Evolutionary conservation across 257 asterid species (phyloP).

Genomic region (Dorcoceras hygrometricum): DNA sequence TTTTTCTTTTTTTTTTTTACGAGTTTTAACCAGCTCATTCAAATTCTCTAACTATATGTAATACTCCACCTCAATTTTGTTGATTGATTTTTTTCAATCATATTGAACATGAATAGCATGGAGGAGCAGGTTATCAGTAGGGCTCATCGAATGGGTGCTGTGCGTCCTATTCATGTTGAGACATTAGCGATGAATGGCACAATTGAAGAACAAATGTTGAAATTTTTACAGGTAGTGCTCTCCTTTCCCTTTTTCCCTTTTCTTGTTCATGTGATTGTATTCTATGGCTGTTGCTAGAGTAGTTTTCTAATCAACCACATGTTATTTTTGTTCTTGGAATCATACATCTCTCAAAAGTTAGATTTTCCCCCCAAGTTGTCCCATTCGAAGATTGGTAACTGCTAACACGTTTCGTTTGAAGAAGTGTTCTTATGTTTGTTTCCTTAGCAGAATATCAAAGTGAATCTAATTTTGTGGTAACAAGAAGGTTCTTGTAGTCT

Average conservation of each 20-base stretch:
- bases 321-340: no score
- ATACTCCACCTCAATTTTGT: no score
- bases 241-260: slow-evolving; percentile 5
- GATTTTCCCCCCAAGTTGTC: neutral
- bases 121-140: slow-evolving; percentile 99
- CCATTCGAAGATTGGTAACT: neutral
- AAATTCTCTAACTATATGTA: neutral
- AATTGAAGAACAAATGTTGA: slow-evolving; percentile 93
- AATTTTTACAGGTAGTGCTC: slow-evolving; percentile 68
- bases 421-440: neutral
- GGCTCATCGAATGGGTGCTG: slow-evolving; percentile 99
- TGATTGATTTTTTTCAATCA: slow-evolving; percentile 27
- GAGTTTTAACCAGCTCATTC: no score
- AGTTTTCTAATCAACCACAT: neutral
- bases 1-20: no score
- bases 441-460: neutral
- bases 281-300: neutral
- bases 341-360: no score
- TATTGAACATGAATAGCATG: slow-evolving; percentile 58
- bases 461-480: neutral
- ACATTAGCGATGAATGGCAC: slow-evolving; percentile 93
- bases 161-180: slow-evolving; percentile 83
- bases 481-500: neutral
- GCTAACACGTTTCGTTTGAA: neutral
- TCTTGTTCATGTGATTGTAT: neutral